Conservation (phyloP, 345 rosid genomes). For the Euphorbia tirucalli region DNA sequence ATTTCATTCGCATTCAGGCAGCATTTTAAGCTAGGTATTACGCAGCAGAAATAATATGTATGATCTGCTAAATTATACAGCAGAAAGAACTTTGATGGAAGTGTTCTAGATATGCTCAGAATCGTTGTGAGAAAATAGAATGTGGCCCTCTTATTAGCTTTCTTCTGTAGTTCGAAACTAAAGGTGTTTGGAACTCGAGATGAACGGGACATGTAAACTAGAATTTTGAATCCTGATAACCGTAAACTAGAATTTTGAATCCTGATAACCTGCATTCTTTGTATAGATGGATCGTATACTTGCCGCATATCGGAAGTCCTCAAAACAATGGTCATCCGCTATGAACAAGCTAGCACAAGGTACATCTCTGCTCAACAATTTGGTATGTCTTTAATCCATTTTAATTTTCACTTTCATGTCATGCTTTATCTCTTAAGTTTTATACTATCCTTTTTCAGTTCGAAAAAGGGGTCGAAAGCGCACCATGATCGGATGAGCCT, state of each 20-base stretch:
- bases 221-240: too few relatives aligned
- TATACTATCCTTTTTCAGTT: slow-evolving; percentile 43
- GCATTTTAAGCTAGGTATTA: neutral
- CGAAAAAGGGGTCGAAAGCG: slow-evolving; percentile 92
- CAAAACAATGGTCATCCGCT: slow-evolving; percentile 95
- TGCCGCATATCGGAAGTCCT: slow-evolving; percentile 78
- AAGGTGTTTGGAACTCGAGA: too few relatives aligned
- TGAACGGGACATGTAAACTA: too few relatives aligned
- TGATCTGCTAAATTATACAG: neutral
- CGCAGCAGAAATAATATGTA: neutral
- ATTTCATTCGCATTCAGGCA: neutral
- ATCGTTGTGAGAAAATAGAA: too few relatives aligned
- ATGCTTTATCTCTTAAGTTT: slow-evolving; percentile 10
- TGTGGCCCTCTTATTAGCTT: too few relatives aligned
- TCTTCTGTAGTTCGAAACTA: too few relatives aligned
- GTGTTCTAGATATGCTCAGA: too few relatives aligned
- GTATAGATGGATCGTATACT: slow-evolving; percentile 80
- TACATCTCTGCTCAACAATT: slow-evolving; percentile 16
- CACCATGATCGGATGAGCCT: slow-evolving; percentile 79
- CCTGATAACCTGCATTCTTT: slow-evolving; percentile 1
- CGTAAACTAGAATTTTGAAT: neutral
- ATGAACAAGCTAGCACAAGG: slow-evolving; percentile 97
- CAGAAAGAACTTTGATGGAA: neutral
- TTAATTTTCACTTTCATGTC: neutral
- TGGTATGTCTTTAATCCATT: too few relatives aligned